Conservation (phyloP, 2,329 filamentous ascomycete species). For the Sporothrix phasma region DNA sequence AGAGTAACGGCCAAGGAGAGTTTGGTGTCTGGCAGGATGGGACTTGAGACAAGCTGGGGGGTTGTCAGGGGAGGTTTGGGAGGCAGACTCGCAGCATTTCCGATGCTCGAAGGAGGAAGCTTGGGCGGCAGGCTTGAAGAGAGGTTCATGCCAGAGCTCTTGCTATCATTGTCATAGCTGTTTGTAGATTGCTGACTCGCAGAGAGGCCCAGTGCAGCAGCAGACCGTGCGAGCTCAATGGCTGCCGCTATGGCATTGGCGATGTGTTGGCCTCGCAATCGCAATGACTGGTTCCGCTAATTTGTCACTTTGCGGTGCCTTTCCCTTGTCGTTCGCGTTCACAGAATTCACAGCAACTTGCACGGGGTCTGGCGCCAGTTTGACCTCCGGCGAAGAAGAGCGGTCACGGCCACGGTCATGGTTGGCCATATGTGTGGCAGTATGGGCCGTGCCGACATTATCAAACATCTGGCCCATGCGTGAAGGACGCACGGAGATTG, state of each 20-base stretch:
- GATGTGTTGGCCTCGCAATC: too few species aligned
- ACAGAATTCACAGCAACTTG: not conserved
- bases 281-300: too few species aligned
- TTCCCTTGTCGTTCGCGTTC: too few species aligned
- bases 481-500: not conserved
- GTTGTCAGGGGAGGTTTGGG: not conserved
- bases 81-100: not conserved
- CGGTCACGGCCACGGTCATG: not conserved
- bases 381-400: not conserved
- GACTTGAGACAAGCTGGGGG: not conserved
- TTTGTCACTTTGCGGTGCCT: not conserved
- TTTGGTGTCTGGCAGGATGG: not conserved
- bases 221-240: too few species aligned
- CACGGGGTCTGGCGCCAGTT: not conserved
- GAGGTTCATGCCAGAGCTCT: not conserved
- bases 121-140: too few species aligned
- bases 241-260: too few species aligned
- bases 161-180: not conserved
- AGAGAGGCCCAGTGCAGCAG: too few species aligned
- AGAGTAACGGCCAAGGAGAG: not conserved
- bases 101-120: not conserved
- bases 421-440: not conserved
- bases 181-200: too few species aligned
- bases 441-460: not conserved
- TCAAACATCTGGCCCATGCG: not conserved